Conservation (phyloP, 1,284 basidiomycete genomes). For the Cystobasidium sp. region DNA sequence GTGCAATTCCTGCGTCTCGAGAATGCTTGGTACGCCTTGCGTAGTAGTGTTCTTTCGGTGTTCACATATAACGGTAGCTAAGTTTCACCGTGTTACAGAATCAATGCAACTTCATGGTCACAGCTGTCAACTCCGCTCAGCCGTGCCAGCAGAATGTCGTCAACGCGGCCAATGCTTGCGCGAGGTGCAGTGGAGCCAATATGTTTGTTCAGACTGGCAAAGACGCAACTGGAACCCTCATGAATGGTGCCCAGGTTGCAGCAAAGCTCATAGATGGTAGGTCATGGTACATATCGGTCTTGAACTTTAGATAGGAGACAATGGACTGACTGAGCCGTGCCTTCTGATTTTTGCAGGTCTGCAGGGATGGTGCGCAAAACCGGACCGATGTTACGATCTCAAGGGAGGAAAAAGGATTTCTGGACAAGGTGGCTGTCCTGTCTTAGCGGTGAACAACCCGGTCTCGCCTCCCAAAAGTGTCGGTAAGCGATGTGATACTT, state of each 20-base stretch:
- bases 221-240: neutral
- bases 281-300: neutral
- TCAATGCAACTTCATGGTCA: conserved; percentile 29
- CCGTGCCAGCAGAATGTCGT: conserved; percentile 11
- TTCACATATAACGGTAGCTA: neutral
- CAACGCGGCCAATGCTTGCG: conserved; percentile 28
- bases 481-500: neutral
- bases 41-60: neutral
- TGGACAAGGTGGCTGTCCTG: conserved; percentile 1
- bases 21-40: conserved; percentile 13
- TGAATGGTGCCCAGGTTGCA: neutral
- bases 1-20: neutral
- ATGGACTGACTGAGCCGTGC: neutral
- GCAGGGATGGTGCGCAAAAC: conserved; percentile 7
- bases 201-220: neutral
- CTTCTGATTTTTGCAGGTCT: neutral
- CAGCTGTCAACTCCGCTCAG: conserved; percentile 1
- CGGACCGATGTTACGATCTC: conserved; percentile 1
- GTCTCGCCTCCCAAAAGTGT: neutral
- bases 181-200: conserved; percentile 5
- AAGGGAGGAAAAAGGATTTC: neutral
- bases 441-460: neutral
- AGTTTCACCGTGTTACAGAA: neutral
- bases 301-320: too few relatives aligned
- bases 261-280: conserved; percentile 5